phyloP scores from a whole-genome alignment of 176 grass and related monocot species.

The Lolium multiflorum region DNA sequence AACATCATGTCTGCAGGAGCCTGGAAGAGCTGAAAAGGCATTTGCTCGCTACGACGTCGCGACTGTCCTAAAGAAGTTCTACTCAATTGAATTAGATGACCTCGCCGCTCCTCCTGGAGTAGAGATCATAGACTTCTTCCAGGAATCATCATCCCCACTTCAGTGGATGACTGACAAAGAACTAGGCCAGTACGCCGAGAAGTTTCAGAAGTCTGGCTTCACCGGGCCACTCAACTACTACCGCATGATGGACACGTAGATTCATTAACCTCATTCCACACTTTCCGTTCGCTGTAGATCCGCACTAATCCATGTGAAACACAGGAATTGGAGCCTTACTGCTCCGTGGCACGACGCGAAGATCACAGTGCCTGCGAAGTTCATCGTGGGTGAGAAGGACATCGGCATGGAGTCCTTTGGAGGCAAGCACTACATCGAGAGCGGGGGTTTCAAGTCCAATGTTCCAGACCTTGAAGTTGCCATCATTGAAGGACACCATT shows the following conservation, averaged over 20 bases:
- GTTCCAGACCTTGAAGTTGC: conserved; percentile 55
- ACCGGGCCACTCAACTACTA: no score
- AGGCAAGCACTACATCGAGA: conserved; percentile 43
- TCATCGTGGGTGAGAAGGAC: conserved; percentile 55
- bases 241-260: conserved; percentile 42
- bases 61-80: conserved; percentile 39
- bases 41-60: conserved; percentile 51
- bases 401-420: conserved; percentile 41
- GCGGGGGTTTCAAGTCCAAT: neutral
- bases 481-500: neutral
- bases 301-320: conserved; percentile 2
- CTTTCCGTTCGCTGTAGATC: neutral
- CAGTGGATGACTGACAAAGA: conserved; percentile 68
- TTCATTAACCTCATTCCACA: neutral
- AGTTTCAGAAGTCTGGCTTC: neutral
- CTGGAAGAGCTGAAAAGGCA: conserved; percentile 68
- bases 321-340: conserved; percentile 62
- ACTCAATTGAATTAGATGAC: conserved; percentile 47
- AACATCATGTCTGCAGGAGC: conserved; percentile 45
- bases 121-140: conserved; percentile 69
- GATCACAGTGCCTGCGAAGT: conserved; percentile 60
- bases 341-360: conserved; percentile 60
- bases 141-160: conserved; percentile 45
- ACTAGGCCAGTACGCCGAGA: conserved; percentile 48
- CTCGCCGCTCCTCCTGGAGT: conserved; percentile 60